Evolutionary conservation across 805 yeast genomes (phyloP).

Genomic region (Vanderwaltozyma tropicalis): DNA sequence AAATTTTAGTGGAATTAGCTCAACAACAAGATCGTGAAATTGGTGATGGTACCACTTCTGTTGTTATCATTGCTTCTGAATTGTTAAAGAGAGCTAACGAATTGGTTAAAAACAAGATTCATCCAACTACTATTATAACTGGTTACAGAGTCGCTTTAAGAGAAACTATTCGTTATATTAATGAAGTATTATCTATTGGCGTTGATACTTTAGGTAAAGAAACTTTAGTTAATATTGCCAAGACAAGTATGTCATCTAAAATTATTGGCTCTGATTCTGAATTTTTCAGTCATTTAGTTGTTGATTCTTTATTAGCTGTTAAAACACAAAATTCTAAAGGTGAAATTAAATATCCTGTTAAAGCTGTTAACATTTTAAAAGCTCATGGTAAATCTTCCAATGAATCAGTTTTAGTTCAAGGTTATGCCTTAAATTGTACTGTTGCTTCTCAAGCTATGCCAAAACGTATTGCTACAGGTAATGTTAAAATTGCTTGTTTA

Average conservation of each 20-base stretch:
- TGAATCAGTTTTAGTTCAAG: slow-evolving; percentile 80
- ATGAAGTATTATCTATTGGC: slow-evolving; percentile 71
- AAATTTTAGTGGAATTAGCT: slow-evolving; percentile 90
- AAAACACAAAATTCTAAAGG: slow-evolving; percentile 83
- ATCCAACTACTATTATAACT: slow-evolving; percentile 95
- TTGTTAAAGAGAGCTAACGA: slow-evolving; percentile 87
- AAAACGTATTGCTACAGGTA: slow-evolving; percentile 36
- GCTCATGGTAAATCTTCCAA: slow-evolving; percentile 91
- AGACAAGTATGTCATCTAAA: slow-evolving; percentile 94
- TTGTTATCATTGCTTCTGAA: slow-evolving; percentile 92
- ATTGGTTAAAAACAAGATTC: slow-evolving; percentile 83
- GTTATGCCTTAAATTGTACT: slow-evolving; percentile 94
- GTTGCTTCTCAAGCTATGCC: slow-evolving; percentile 96
- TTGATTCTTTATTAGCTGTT: slow-evolving; percentile 91
- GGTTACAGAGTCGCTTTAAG: slow-evolving; percentile 90
- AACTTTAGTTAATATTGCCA: slow-evolving; percentile 81
- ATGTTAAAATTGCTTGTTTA: slow-evolving; percentile 77
- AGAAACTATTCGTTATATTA: slow-evolving; percentile 81
- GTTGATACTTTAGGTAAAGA: slow-evolving; percentile 77
- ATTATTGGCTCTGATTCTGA: slow-evolving; percentile 91
- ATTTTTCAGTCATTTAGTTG: slow-evolving; percentile 82
- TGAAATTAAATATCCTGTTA: slow-evolving; percentile 86
- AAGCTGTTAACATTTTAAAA: slow-evolving; percentile 90
- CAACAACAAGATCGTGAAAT: slow-evolving; percentile 98
- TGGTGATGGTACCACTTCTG: slow-evolving; percentile 97